Evolutionary conservation across 805 yeast genomes (phyloP).

Genomic region (Ogataea neopini): DNA sequence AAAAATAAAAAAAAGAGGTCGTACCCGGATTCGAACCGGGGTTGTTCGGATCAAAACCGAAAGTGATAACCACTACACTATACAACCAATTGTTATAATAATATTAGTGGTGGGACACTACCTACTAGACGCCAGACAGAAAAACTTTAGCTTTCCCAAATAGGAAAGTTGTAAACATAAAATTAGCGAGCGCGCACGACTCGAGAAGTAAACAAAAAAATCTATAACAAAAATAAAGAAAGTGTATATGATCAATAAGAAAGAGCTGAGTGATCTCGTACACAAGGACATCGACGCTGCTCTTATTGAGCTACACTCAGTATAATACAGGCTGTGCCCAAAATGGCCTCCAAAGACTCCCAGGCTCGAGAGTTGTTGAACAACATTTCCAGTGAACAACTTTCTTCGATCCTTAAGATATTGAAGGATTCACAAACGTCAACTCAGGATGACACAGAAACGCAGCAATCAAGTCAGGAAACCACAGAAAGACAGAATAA

Average conservation of each 20-base stretch:
- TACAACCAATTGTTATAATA: slow-evolving; percentile 39
- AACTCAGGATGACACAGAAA: no score
- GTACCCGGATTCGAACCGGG: slow-evolving; percentile 87
- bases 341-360: slow-evolving; percentile 1
- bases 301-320: background rate
- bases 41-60: slow-evolving; percentile 81
- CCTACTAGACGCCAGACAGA: no score
- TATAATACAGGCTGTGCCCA: background rate
- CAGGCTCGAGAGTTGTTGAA: slow-evolving; percentile 9
- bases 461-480: no score
- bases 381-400: slow-evolving; percentile 14
- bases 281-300: background rate
- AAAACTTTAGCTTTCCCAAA: slow-evolving; percentile 8
- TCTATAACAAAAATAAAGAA: background rate
- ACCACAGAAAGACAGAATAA: no score
- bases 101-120: background rate
- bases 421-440: slow-evolving; percentile 4
- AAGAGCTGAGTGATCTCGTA: no score
- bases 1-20: slow-evolving; percentile 37
- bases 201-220: slow-evolving; percentile 11
- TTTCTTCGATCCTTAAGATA: slow-evolving; percentile 14
- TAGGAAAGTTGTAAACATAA: slow-evolving; percentile 13
- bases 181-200: slow-evolving; percentile 6
- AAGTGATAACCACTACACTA: slow-evolving; percentile 82
- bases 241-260: background rate